Evolutionary conservation across 805 yeast genomes (phyloP).

Genomic region (Millerozyma acaciae): DNA sequence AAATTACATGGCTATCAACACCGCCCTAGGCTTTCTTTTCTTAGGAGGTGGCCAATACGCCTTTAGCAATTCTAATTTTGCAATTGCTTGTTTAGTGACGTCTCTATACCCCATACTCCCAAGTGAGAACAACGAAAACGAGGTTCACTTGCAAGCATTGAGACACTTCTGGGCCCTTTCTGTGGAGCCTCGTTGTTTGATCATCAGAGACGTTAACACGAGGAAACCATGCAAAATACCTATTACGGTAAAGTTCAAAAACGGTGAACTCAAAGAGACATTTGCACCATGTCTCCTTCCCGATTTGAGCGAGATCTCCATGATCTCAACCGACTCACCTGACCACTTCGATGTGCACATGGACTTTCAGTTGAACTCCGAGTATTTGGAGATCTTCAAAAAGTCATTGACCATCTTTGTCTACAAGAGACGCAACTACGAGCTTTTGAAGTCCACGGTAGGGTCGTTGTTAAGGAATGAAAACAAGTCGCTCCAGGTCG

Average conservation of each 20-base stretch:
- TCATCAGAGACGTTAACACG: constrained; percentile 65
- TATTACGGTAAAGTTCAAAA: constrained; percentile 34
- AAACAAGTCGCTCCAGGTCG: constrained; percentile 24
- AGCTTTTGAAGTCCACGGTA: constrained; percentile 31
- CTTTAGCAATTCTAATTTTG: constrained; percentile 56
- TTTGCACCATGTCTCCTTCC: constrained; percentile 72
- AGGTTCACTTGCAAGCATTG: constrained; percentile 75
- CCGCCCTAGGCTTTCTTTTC: constrained; percentile 84
- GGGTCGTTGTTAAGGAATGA: constrained; percentile 32
- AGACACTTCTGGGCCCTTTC: constrained; percentile 90
- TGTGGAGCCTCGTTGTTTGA: constrained; percentile 76
- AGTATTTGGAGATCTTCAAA: constrained; percentile 42
- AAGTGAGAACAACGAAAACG: constrained; percentile 36
- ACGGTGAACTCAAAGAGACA: constrained; percentile 32
- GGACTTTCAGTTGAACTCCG: constrained; percentile 37
- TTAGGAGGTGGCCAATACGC: constrained; percentile 93
- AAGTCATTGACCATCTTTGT: constrained; percentile 48
- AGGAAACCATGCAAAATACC: constrained; percentile 50
- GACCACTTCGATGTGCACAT: constrained; percentile 54
- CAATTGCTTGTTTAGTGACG: constrained; percentile 65
- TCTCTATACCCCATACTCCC: constrained; percentile 79
- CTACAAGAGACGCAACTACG: constrained; percentile 43
- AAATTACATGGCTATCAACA: constrained; percentile 68
- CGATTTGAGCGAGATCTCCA: constrained; percentile 44
- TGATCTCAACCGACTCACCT: constrained; percentile 43